Evolutionary conservation across 2,329 filamentous ascomycete genomes (phyloP).

Genomic region (Aspergillus pseudoviridinutans): DNA sequence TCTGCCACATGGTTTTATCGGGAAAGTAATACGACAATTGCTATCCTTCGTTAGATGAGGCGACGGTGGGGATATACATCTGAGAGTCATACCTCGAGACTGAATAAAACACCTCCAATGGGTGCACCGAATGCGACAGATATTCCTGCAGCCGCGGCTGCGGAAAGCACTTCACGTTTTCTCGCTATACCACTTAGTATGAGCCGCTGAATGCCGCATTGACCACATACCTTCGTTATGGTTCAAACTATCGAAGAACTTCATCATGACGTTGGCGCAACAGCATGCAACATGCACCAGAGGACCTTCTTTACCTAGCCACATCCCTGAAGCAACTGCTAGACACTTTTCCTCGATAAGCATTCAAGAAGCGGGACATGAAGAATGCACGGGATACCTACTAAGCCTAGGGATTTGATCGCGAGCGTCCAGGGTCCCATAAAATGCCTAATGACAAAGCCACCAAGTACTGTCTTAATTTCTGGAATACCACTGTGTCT

Average conservation of each 20-base stretch:
- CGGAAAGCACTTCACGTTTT: slow-evolving; percentile 88
- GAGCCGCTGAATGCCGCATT: not conserved
- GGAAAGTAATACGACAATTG: slow-evolving; percentile 97
- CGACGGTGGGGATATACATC: not conserved
- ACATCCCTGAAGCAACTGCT: slow-evolving; percentile 88
- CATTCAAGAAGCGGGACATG: not conserved
- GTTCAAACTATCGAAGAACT: slow-evolving; percentile 75
- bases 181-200: slow-evolving; percentile 56
- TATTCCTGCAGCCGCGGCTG: slow-evolving; percentile 86
- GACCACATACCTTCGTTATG: slow-evolving; percentile 71
- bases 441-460: slow-evolving; percentile 86
- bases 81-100: slow-evolving; percentile 68
- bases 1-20: slow-evolving; percentile 99
- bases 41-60: slow-evolving; percentile 33
- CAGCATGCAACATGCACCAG: slow-evolving; percentile 96
- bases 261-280: slow-evolving; percentile 91
- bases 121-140: slow-evolving; percentile 92
- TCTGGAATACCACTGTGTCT: slow-evolving; percentile 96
- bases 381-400: slow-evolving; percentile 37
- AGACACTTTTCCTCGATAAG: slow-evolving; percentile 60
- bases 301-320: slow-evolving; percentile 94
- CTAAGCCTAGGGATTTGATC: slow-evolving; percentile 84
- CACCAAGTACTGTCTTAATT: slow-evolving; percentile 92
- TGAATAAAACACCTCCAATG: slow-evolving; percentile 92
- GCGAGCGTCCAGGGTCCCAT: slow-evolving; percentile 82